Conservation (phyloP, 257 asterid genomes). For the Scutellaria minor region DNA sequence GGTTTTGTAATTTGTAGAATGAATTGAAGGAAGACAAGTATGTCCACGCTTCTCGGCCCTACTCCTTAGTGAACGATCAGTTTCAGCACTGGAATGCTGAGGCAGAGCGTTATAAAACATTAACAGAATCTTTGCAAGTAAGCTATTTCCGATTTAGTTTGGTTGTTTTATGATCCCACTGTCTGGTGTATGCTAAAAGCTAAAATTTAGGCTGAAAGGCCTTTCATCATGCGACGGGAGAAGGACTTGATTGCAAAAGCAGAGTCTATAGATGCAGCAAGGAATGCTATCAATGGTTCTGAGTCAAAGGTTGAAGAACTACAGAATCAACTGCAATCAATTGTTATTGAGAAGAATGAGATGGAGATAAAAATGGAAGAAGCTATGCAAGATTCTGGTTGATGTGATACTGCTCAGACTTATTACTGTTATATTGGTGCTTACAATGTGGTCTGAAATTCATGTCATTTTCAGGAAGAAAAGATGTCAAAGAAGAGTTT, state of each 20-base stretch:
- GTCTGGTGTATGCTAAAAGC: slow-evolving; percentile 43
- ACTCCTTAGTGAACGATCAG: slow-evolving; percentile 79
- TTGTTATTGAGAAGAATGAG: slow-evolving; percentile 73
- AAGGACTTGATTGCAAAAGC: slow-evolving; percentile 66
- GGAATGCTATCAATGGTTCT: slow-evolving; percentile 57
- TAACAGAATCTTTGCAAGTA: slow-evolving; percentile 85
- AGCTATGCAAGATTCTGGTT: slow-evolving; percentile 89
- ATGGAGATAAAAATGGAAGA: slow-evolving; percentile 89
- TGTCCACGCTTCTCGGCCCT: slow-evolving; percentile 76
- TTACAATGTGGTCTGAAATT: slow-evolving; percentile 36
- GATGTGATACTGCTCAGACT: slow-evolving; percentile 34
- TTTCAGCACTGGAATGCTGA: slow-evolving; percentile 88
- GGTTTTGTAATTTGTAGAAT: slow-evolving; percentile 47
- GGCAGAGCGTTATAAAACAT: slow-evolving; percentile 73
- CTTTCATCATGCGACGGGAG: slow-evolving; percentile 75
- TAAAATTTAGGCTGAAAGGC: slow-evolving; percentile 81
- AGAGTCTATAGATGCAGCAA: slow-evolving; percentile 74
- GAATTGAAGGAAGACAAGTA: slow-evolving; percentile 82
- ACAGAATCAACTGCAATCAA: slow-evolving; percentile 67
- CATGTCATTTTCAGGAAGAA: slow-evolving; percentile 60
- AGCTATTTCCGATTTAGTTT: slow-evolving; percentile 38
- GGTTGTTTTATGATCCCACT: slow-evolving; percentile 19
- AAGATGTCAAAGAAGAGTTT: slow-evolving; percentile 88
- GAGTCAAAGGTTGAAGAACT: slow-evolving; percentile 77
- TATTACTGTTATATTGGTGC: slow-evolving; percentile 27